phyloP scores from a whole-genome alignment of 108 stramenopile species.

The Pseudonitzschia multiseries region DNA sequence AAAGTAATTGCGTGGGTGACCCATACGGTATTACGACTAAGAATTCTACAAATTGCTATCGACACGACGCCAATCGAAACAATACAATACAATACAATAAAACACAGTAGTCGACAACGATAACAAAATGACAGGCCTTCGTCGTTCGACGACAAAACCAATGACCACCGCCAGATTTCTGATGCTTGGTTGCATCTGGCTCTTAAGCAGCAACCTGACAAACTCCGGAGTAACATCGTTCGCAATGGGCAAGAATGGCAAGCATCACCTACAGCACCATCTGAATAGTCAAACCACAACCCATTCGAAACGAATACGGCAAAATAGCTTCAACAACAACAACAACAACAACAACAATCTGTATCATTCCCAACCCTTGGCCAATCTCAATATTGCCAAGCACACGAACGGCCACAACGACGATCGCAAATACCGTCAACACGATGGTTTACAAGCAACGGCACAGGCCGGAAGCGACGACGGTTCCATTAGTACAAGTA shows the following conservation, averaged over 20 bases:
- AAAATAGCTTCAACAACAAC: neutral
- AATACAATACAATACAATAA: no score
- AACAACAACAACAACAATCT: slow-evolving; percentile 20
- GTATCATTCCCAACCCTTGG: slow-evolving; percentile 6
- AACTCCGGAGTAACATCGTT: slow-evolving; percentile 23
- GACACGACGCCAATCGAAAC: neutral
- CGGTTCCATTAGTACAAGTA: neutral
- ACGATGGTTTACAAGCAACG: neutral
- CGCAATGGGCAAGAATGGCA: slow-evolving; percentile 18
- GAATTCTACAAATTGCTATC: no score
- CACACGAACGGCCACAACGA: slow-evolving; percentile 11
- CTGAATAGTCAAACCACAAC: neutral
- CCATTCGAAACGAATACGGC: slow-evolving; percentile 1
- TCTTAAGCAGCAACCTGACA: slow-evolving; percentile 16
- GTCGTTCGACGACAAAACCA: slow-evolving; percentile 8
- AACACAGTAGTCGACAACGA: neutral
- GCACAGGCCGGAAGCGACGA: neutral
- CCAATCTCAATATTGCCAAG: slow-evolving; percentile 3
- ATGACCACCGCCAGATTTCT: neutral
- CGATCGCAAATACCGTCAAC: neutral
- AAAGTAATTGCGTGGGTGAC: no score
- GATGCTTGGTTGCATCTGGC: neutral
- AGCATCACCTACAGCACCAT: slow-evolving; percentile 16
- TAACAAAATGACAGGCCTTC: neutral
- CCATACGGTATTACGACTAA: no score